These are phyloP conservation scores for Metschnikowia rubicola DNA, from an alignment of 805 yeast genomes.

Conservation along the genomic window DNA sequence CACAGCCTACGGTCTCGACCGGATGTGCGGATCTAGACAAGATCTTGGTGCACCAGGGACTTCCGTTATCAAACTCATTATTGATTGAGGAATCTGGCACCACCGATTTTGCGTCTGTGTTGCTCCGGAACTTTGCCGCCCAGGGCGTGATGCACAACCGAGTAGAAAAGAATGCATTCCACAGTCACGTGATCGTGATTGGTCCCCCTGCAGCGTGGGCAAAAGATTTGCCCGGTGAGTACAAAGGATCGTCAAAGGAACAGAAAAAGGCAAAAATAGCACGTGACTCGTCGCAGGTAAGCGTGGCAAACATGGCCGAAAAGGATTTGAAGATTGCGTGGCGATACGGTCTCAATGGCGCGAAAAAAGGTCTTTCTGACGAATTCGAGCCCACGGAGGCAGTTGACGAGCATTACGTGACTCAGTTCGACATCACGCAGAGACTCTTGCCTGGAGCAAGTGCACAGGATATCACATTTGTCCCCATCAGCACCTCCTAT, in stretches of 20 bases:
- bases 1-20: constrained; percentile 74
- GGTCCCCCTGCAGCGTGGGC: constrained; percentile 60
- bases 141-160: constrained; percentile 73
- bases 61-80: constrained; percentile 73
- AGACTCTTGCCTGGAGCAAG: constrained; percentile 65
- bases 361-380: constrained; percentile 17
- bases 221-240: constrained; percentile 71
- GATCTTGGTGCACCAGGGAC: constrained; percentile 73
- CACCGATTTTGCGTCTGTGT: constrained; percentile 77
- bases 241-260: constrained; percentile 65
- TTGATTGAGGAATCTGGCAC: constrained; percentile 81
- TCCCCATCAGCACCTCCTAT: constrained; percentile 35
- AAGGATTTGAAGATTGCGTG: constrained; percentile 82
- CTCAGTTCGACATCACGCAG: constrained; percentile 76
- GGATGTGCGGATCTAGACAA: constrained; percentile 77
- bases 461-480: constrained; percentile 54
- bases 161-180: constrained; percentile 27
- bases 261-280: constrained; percentile 56
- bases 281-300: constrained; percentile 57
- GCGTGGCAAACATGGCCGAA: constrained; percentile 63
- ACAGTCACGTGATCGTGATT: constrained; percentile 62
- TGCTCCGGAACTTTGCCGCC: constrained; percentile 66
- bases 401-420: constrained; percentile 47
- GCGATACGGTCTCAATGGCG: constrained; percentile 64
- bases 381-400: constrained; percentile 11